phyloP scores from a whole-genome alignment of 2,329 filamentous ascomycete genomes.

The Acrocalymma vagum region DNA sequence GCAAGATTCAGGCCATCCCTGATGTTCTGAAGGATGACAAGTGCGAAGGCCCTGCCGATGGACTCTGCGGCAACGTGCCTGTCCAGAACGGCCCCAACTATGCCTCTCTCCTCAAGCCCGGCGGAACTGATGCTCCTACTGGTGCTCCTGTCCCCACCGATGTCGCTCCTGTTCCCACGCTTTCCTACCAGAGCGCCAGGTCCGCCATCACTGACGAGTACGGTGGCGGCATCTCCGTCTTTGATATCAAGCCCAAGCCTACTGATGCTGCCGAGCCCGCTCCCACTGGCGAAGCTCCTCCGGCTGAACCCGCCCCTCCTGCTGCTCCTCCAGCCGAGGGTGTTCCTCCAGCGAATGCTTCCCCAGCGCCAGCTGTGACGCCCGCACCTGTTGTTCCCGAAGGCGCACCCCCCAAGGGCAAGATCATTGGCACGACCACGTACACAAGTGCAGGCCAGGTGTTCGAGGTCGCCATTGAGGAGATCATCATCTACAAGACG shows the following conservation, averaged over 20 bases:
- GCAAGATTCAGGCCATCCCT: slow-evolving; percentile 69
- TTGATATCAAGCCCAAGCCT: slow-evolving; percentile 25
- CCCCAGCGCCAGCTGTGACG: slow-evolving; percentile 31
- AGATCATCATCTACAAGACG: slow-evolving; percentile 53
- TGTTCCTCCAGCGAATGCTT: slow-evolving; percentile 6
- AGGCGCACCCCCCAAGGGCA: slow-evolving; percentile 15
- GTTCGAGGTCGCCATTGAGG: slow-evolving; percentile 55
- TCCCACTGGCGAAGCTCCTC: slow-evolving; percentile 12
- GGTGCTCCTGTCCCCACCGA: slow-evolving; percentile 23
- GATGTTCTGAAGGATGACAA: slow-evolving; percentile 66
- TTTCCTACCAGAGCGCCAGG: slow-evolving; percentile 42
- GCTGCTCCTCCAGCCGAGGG: slow-evolving; percentile 14
- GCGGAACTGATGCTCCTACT: slow-evolving; percentile 30
- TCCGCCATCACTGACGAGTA: slow-evolving; percentile 38
- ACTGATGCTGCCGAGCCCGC: slow-evolving; percentile 13
- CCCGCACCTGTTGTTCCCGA: slow-evolving; percentile 23
- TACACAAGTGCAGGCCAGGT: slow-evolving; percentile 54
- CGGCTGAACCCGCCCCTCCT: slow-evolving; percentile 22
- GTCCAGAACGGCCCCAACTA: slow-evolving; percentile 55
- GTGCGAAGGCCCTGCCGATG: slow-evolving; percentile 61
- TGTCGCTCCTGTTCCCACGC: slow-evolving; percentile 38
- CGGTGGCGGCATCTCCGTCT: slow-evolving; percentile 45
- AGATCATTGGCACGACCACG: slow-evolving; percentile 49
- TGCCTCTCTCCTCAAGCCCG: slow-evolving; percentile 40
- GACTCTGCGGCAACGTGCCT: slow-evolving; percentile 73